These are phyloP conservation scores for Mortierella alpina DNA, from an alignment of 192 early-diverging fungal species.

Conservation along the genomic window DNA sequence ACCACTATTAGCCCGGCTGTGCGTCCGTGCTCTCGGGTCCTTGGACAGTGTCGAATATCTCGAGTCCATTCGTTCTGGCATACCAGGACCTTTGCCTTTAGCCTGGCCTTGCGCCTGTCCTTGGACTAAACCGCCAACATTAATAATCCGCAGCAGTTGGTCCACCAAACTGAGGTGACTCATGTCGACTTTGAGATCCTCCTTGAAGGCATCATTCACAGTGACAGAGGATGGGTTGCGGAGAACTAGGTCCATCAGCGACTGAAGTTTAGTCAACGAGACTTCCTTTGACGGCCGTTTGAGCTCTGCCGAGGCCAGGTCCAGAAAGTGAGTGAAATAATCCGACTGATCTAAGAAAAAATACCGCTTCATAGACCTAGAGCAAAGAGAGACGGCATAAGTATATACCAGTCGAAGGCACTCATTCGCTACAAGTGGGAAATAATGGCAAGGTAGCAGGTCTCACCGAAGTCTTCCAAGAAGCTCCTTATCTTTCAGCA, in stretches of 20 bases:
- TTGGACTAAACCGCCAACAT: constrained; percentile 68
- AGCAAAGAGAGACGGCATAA: not conserved
- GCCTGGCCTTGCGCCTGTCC: constrained; percentile 31
- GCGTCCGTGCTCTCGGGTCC: constrained; percentile 5
- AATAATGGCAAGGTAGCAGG: not conserved
- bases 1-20: constrained; percentile 34
- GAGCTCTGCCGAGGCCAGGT: constrained; percentile 85
- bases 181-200: constrained; percentile 85
- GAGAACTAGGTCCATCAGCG: constrained; percentile 88
- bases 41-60: constrained; percentile 7
- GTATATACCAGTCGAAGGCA: not conserved
- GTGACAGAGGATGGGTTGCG: constrained; percentile 87
- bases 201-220: constrained; percentile 85
- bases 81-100: not conserved
- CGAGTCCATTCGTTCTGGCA: constrained; percentile 25
- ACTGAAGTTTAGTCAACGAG: constrained; percentile 77
- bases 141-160: constrained; percentile 77
- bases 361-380: constrained; percentile 91
- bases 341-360: constrained; percentile 94
- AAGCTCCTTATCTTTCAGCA: constrained; percentile 84
- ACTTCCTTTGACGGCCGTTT: constrained; percentile 77
- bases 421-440: not conserved
- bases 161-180: constrained; percentile 71
- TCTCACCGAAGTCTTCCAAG: constrained; percentile 75
- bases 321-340: constrained; percentile 94